Evolutionary conservation across 495 filamentous ascomycete species (phyloP), one percentile per base, ranked within the genome.

Genomic region (Daldinia grandis): DNA sequence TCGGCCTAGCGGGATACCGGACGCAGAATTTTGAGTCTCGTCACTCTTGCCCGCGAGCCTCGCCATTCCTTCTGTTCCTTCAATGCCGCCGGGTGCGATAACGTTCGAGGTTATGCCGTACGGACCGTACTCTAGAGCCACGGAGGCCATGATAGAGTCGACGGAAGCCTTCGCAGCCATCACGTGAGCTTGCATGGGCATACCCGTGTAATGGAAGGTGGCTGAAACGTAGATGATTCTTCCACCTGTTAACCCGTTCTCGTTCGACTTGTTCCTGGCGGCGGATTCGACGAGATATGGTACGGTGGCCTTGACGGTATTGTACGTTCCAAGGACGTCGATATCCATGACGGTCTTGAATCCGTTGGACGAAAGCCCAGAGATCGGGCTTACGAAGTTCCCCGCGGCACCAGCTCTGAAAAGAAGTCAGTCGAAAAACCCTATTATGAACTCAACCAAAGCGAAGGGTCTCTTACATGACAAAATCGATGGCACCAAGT

Each of bases 331-430:
- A 28, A 97, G 78, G 1, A 97, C 89, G 76, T 99, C 95, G 74
- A 99, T 99, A 50, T 99, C 95, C 69, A 99, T 94, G 42, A 99
- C 95, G 0, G 92, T 84, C 78, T 94, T 97, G 87, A 99, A 97
- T 17, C 92, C 95, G 76, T 98, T 98, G 49, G 90, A 79, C 1
- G 87, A 91, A 3, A 98, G 86, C 64, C 90, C 90, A 24, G 89
- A 82, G 71, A 98, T 92, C 1, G 95, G 91, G 5, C 95, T 91
- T 24, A 99, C 86, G 84, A 99, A 99, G 79, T 99, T 99, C 35
- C 95, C 95, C 12, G 95, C 95, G 30, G 95, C 95, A 55, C 95
- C 95, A 38, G 94, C 94, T 77, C 93, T 97, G 72, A 50, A 58
- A 21, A 12, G 38, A 17, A 33, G 4, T 76, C 44, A 67, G 71